Percentiles rank a stretch among this genome's conserved stretches.
Evolutionary conservation across 2,329 filamentous ascomycete genomes (phyloP).

Genomic region (Macrophomina tecta): DNA sequence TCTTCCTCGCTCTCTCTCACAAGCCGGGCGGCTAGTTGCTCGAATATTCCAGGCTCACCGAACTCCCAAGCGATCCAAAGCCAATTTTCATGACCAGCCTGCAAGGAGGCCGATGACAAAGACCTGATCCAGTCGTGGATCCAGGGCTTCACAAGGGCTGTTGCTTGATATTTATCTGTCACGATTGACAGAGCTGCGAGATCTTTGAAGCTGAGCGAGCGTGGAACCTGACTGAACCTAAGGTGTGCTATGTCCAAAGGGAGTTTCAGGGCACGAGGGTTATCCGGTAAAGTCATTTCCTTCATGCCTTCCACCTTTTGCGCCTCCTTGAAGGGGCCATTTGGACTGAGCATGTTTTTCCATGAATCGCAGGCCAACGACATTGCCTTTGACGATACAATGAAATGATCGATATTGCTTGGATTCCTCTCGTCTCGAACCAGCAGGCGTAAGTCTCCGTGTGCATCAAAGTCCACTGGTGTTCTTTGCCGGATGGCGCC

Average conservation of each 20-base stretch:
- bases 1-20: no score
- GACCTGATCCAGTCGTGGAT: neutral
- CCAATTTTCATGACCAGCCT: no score
- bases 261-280: slow-evolving; percentile 29
- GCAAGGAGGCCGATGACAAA: no score
- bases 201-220: neutral
- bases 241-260: slow-evolving; percentile 15
- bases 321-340: slow-evolving; percentile 26
- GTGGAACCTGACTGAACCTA: slow-evolving; percentile 3
- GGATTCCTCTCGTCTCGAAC: no score
- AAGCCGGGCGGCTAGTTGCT: no score
- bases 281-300: slow-evolving; percentile 13
- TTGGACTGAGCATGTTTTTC: slow-evolving; percentile 32
- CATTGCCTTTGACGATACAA: slow-evolving; percentile 30
- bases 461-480: no score
- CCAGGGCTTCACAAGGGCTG: slow-evolving; percentile 10
- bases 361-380: slow-evolving; percentile 34
- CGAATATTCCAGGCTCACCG: no score
- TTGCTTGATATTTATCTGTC: slow-evolving; percentile 21
- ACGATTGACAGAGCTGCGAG: neutral
- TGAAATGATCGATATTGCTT: slow-evolving; percentile 12
- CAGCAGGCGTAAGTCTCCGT: no score
- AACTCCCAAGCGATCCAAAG: no score
- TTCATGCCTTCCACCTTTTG: no score
- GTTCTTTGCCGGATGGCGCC: no score